These are phyloP conservation scores for Rhizophagus clarus DNA, from an alignment of 192 early-diverging fungal genomes.

Conservation along the genomic window DNA sequence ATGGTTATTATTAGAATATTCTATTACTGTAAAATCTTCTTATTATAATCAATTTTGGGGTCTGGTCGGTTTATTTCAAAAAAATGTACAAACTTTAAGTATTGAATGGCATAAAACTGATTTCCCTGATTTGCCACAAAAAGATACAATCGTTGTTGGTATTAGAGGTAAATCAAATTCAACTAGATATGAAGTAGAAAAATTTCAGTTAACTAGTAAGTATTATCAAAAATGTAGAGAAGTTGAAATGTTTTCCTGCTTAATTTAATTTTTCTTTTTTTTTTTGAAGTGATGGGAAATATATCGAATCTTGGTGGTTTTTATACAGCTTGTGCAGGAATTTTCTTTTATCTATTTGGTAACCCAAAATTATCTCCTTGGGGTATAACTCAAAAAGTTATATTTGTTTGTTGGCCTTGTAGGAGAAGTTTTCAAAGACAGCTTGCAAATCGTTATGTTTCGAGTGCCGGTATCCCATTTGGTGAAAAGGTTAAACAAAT, in stretches of 20 bases:
- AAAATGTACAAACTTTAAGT: neutral
- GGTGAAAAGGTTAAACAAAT: neutral
- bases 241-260: too few species aligned
- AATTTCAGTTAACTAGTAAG: neutral
- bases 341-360: neutral
- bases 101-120: neutral
- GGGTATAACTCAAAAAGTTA: neutral
- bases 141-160: neutral
- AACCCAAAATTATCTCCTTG: neutral
- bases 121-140: neutral
- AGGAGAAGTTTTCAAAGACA: neutral
- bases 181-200: neutral
- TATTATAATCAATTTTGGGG: neutral
- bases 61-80: neutral
- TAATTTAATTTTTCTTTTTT: too few species aligned
- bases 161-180: neutral
- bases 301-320: neutral
- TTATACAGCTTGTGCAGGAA: neutral
- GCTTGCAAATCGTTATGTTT: neutral
- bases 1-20: neutral
- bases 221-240: too few species aligned
- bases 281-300: neutral
- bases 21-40: neutral
- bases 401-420: neutral
- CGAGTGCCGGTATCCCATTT: neutral